phyloP scores from a whole-genome alignment of 2,329 filamentous ascomycete species.

The Fusarium chuoi region DNA sequence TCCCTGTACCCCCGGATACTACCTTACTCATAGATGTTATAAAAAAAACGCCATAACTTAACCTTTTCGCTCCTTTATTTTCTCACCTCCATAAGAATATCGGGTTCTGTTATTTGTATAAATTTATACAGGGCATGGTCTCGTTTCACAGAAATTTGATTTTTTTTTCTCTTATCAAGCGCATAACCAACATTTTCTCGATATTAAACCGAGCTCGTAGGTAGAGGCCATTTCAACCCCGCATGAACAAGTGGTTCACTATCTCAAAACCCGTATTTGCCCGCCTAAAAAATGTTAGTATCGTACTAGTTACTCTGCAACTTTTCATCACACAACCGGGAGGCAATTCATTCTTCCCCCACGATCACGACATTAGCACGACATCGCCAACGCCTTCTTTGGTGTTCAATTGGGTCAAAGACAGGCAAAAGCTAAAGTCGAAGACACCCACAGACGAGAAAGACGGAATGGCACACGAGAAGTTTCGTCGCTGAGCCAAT shows the following conservation, averaged over 20 bases:
- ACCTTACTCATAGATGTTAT: background rate
- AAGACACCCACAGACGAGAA: conserved; percentile 4
- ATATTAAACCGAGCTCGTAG: background rate
- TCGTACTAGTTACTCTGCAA: conserved; percentile 1
- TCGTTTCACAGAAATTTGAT: too few relatives aligned
- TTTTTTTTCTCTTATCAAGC: background rate
- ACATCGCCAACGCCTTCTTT: conserved; percentile 34
- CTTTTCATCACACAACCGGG: conserved; percentile 38
- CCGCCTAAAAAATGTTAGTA: conserved; percentile 25
- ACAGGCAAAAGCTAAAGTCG: background rate
- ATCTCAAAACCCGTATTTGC: conserved; percentile 6
- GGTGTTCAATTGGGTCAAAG: conserved; percentile 23
- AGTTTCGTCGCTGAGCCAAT: conserved; percentile 8
- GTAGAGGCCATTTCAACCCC: conserved; percentile 30
- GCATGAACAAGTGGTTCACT: conserved; percentile 32
- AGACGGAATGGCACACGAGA: background rate
- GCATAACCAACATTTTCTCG: background rate
- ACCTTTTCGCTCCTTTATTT: background rate
- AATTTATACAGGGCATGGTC: too few relatives aligned
- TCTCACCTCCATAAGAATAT: background rate
- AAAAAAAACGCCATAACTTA: background rate
- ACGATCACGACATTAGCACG: conserved; percentile 45
- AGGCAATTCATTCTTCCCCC: conserved; percentile 37
- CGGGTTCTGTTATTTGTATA: background rate
- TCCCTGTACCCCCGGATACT: background rate